Base-by-base conservation (phyloP, 352 stramenopile genomes). In the Pilasporangium apinafurcum region DNA sequence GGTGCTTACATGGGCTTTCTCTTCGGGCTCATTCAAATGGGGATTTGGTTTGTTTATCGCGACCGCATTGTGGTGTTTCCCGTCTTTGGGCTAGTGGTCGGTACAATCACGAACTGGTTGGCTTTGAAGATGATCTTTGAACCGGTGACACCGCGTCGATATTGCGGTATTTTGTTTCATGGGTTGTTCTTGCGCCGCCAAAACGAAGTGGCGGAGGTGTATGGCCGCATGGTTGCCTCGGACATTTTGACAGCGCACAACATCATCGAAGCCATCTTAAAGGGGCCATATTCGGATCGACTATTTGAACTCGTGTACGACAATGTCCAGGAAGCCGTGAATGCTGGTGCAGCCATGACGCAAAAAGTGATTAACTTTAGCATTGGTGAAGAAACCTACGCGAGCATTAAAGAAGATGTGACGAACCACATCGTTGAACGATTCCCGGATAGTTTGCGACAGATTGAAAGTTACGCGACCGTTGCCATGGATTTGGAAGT, bases 41-140 rank as follows among this genome's bases (percentile, higher is more conserved):
- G 73, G 0, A 60, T 96, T 31, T 95, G 78, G 77, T 98, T 91
- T 37, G 67, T 86, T 21, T 86, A 86, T 50, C 65, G 68, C 26
- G 76, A 87, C 43, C 76, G 62, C 12, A 86, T 92, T 43, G 76
- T 95, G 10, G 74, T 89, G 8, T 95, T 97, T 40, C 89, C 89
- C 1, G 86, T 96, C 14, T 70, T 95, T n/a, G 96, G 96, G 17
- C 62, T 95, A 13, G 83, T 99, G 29, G 96, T 99, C 6, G 96
- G 96, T 10, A 88, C 96, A 9, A 85, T 98, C 25, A 99, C 96
- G n/a, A 98, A 98, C 58, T 98, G 89, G 87, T 69, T 99, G 25
- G 89, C 87, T 39, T 57, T 97, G 22, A 93, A 95, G 52, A 92
- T 96, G 72, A 96, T 97, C 42, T 97, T 97, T 54, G 69, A 93